Base-by-base conservation (phyloP, 176 grass and related monocot genomes). In the maize (Zea mays) region DNA sequence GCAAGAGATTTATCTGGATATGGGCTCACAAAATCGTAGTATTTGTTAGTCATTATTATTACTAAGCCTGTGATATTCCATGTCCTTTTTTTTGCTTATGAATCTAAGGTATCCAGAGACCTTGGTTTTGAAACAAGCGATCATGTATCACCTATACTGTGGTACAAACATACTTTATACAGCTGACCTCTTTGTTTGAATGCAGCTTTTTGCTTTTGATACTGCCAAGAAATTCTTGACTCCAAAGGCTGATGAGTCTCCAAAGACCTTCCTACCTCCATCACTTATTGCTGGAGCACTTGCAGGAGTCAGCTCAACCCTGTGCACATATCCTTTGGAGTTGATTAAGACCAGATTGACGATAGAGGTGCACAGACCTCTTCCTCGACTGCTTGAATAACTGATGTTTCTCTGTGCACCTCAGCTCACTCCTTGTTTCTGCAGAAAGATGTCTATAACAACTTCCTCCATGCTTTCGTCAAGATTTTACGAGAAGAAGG, bases 301-400 rank as follows among this genome's bases (percentile, higher is more conserved):
- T 84, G 96, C 96, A 62, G 96, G 96, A 64, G 96, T 99, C 75
- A 95, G 96, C 71, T 99, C 96, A 83, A 99, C 96, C 64, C 76
- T 99, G 12, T 99, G 96, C 81, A 92, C 66, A n/a, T 99, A 99
- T 89, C 96, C 96, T 69, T 44, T 99, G 75, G 96, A 99, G 49
- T 74, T 99, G 75, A 94, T 99, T 33, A 99, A 95, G 52, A 99
- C 96, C 55, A 86, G 96, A 78, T 83, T 99, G 69, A 99, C 96
- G 5, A 99, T 93, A 85, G 92, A 99, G 92, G 92, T 99, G 60
- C 42, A 77, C 62, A 48, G 5, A 54, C 35, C 52, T 58, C 41
- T 43, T 19, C 46, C 35, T 58, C 36, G 45, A 66, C 38, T 33
- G 14, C 39, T 48, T 71, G 35, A 11, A 46, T 6, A 58, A 40